Conservation (phyloP, 2,329 filamentous ascomycete species). For the Onygenales sp. region DNA sequence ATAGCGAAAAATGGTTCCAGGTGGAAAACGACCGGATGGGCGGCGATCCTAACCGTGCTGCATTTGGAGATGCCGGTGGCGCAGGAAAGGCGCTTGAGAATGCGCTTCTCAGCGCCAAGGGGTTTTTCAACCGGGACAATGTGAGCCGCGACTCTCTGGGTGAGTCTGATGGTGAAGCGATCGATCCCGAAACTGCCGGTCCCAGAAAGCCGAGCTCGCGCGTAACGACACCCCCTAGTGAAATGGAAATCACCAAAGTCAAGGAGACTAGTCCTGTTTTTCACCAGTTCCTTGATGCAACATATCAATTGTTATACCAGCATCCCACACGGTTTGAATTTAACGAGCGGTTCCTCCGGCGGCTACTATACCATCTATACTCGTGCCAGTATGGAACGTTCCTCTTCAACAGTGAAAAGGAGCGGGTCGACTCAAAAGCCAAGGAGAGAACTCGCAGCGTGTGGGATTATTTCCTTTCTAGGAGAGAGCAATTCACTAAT, state of each 20-base stretch:
- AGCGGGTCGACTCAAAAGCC: conserved; percentile 62
- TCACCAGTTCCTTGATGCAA: conserved; percentile 92
- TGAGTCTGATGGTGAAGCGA: conserved; percentile 50
- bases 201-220: conserved; percentile 26
- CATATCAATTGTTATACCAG: conserved; percentile 81
- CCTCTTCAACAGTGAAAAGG: conserved; percentile 87
- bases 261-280: conserved; percentile 94
- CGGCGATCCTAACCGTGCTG: conserved; percentile 34
- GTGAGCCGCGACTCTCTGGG: conserved; percentile 53
- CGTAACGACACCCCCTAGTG: conserved; percentile 31
- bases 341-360: conserved; percentile 83
- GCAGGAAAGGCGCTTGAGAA: conserved; percentile 72
- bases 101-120: conserved; percentile 72
- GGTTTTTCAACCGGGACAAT: conserved; percentile 77
- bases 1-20: conserved; percentile 88
- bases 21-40: conserved; percentile 72
- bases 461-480: conserved; percentile 89
- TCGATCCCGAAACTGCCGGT: conserved; percentile 36
- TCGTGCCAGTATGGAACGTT: conserved; percentile 97
- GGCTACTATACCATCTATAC: conserved; percentile 86
- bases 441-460: conserved; percentile 71
- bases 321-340: conserved; percentile 87
- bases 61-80: conserved; percentile 31
- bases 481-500: conserved; percentile 73
- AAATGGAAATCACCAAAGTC: conserved; percentile 60